A percentile compares a stretch with the other conserved stretches of the same genome.
Evolutionary conservation across 1,139 yeast species (phyloP).

Genomic region (Saccharomyces hybrid): DNA sequence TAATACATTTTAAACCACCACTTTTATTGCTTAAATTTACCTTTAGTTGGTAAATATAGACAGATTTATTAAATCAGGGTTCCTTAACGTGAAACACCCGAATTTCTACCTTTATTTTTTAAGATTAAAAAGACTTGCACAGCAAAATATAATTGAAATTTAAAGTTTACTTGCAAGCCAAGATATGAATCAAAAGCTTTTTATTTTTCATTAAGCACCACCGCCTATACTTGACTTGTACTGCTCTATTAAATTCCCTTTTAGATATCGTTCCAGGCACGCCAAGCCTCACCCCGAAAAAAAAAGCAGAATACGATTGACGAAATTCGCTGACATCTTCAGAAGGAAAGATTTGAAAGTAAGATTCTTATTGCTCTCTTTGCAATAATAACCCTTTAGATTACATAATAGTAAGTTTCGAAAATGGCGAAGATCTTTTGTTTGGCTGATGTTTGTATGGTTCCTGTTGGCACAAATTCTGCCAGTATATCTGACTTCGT

Average conservation of each 20-base stretch:
- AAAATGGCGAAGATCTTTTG: slow-evolving; percentile 51
- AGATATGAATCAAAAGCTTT: not conserved
- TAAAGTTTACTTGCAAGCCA: not conserved
- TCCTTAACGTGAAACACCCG: not conserved
- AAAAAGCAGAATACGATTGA: not conserved
- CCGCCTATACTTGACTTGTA: not conserved
- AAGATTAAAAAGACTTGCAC: not conserved
- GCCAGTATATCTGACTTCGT: slow-evolving; percentile 79
- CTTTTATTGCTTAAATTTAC: not conserved
- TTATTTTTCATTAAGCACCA: not conserved
- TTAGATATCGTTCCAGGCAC: not conserved
- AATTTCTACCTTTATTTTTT: not conserved
- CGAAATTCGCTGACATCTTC: not conserved
- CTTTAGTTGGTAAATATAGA: not conserved
- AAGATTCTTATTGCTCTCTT: not conserved
- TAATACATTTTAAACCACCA: not conserved
- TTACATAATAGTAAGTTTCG: not conserved
- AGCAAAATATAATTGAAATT: not conserved
- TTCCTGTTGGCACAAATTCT: slow-evolving; percentile 74
- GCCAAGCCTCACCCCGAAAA: not conserved
- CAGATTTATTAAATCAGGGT: not conserved
- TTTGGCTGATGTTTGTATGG: slow-evolving; percentile 74
- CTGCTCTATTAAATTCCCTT: not conserved
- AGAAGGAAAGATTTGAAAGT: not conserved
- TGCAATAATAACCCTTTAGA: not conserved